Conservation (phyloP, 1,284 basidiomycete species). For the Mycena sp. region DNA sequence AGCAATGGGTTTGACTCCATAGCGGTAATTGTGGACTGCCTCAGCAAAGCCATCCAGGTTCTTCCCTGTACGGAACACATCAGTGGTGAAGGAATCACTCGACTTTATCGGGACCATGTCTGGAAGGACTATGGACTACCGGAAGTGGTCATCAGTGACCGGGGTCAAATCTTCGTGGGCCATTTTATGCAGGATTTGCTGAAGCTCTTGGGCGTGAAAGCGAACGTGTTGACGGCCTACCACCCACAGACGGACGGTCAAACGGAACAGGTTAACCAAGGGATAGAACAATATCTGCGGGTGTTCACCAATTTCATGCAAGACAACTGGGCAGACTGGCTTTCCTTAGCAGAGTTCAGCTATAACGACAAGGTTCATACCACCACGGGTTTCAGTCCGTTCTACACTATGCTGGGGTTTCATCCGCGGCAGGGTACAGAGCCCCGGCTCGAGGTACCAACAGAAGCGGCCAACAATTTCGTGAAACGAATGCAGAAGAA, state of each 20-base stretch:
- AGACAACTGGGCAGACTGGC: slow-evolving; percentile 32
- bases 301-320: slow-evolving; percentile 45
- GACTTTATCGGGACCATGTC: background rate
- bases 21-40: slow-evolving; percentile 43
- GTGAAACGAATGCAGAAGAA: background rate
- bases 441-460: background rate
- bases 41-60: slow-evolving; percentile 39
- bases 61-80: background rate
- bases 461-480: background rate
- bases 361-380: slow-evolving; percentile 41
- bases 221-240: background rate
- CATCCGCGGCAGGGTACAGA: background rate
- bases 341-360: slow-evolving; percentile 40
- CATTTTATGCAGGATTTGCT: background rate
- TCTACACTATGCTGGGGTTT: slow-evolving; percentile 30
- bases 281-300: slow-evolving; percentile 44
- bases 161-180: background rate
- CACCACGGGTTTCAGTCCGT: slow-evolving; percentile 35
- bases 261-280: slow-evolving; percentile 45
- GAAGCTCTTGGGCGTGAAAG: background rate
- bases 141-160: background rate
- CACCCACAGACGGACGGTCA: slow-evolving; percentile 27
- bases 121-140: background rate
- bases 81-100: background rate
- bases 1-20: slow-evolving; percentile 34